These are phyloP conservation scores for Sutorius eximius DNA, from an alignment of 1,284 basidiomycete species.

Conservation along the genomic window DNA sequence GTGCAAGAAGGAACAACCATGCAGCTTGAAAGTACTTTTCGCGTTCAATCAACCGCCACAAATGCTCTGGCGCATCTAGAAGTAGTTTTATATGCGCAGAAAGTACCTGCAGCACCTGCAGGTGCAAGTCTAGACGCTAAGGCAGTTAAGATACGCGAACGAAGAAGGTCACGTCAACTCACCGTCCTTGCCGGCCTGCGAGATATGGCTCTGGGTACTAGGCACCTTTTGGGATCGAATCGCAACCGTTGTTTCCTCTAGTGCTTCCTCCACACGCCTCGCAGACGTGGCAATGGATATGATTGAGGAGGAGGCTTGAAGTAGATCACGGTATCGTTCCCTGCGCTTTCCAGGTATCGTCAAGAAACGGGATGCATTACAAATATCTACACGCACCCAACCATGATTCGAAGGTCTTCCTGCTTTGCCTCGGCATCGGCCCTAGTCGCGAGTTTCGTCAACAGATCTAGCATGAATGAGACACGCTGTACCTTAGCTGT, in stretches of 20 bases:
- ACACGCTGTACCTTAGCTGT: conserved; percentile 58
- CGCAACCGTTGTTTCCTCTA: conserved; percentile 58
- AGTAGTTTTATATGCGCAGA: conserved; percentile 87
- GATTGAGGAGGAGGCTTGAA: conserved; percentile 89
- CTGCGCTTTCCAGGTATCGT: conserved; percentile 61
- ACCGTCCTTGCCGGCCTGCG: conserved; percentile 52
- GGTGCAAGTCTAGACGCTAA: conserved; percentile 53
- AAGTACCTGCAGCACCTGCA: conserved; percentile 70
- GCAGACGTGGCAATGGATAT: conserved; percentile 72
- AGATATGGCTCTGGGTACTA: conserved; percentile 42
- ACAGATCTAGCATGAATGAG: background rate
- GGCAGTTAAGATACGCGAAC: conserved; percentile 1
- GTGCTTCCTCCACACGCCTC: conserved; percentile 54
- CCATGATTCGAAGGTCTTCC: conserved; percentile 90
- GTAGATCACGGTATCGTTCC: conserved; percentile 90
- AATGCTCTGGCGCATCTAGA: conserved; percentile 83
- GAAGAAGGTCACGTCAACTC: conserved; percentile 13
- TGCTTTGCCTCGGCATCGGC: conserved; percentile 89
- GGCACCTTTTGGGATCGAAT: conserved; percentile 50
- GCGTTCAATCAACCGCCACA: conserved; percentile 82
- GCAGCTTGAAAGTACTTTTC: conserved; percentile 78
- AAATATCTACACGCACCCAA: conserved; percentile 69
- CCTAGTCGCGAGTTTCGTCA: conserved; percentile 40
- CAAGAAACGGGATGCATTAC: conserved; percentile 22
- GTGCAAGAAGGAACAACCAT: conserved; percentile 83